Conservation (phyloP, 2,329 filamentous ascomycete species). For the Beauveria scarabaeidicola region DNA sequence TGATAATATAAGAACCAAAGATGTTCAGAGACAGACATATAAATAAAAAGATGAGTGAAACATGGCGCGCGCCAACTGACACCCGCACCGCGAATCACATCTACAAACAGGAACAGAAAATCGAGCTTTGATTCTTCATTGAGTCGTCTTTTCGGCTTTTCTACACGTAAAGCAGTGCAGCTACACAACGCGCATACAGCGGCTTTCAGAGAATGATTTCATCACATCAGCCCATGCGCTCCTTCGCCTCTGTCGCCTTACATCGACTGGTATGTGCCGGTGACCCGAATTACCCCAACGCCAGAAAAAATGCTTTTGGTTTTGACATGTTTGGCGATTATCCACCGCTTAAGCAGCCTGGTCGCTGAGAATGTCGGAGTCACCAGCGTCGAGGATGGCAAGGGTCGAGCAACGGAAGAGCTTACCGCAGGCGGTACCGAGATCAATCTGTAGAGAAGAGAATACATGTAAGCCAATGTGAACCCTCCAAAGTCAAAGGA, state of each 20-base stretch:
- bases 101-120: slow-evolving; percentile 2
- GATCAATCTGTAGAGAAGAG: slow-evolving; percentile 66
- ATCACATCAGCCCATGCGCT: slow-evolving; percentile 12
- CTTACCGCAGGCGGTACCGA: slow-evolving; percentile 97
- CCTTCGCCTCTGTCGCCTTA: slow-evolving; percentile 25
- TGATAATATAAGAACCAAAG: too few relatives aligned
- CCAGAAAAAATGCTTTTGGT: slow-evolving; percentile 22
- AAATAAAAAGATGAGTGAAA: too few relatives aligned
- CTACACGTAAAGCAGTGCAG: not conserved
- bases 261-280: slow-evolving; percentile 30
- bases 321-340: slow-evolving; percentile 3
- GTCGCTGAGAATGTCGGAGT: slow-evolving; percentile 93
- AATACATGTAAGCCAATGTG: slow-evolving; percentile 48
- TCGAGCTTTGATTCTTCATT: slow-evolving; percentile 16
- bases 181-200: not conserved
- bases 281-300: slow-evolving; percentile 33
- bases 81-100: not conserved
- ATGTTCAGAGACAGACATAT: too few relatives aligned
- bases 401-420: slow-evolving; percentile 98
- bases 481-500: slow-evolving; percentile 81
- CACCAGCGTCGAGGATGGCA: slow-evolving; percentile 92
- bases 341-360: slow-evolving; percentile 48
- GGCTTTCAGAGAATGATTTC: slow-evolving; percentile 4
- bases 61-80: too few relatives aligned
- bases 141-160: slow-evolving; percentile 13